phyloP scores from a whole-genome alignment of 352 stramenopile genomes.

The Phytophthora idaei region DNA sequence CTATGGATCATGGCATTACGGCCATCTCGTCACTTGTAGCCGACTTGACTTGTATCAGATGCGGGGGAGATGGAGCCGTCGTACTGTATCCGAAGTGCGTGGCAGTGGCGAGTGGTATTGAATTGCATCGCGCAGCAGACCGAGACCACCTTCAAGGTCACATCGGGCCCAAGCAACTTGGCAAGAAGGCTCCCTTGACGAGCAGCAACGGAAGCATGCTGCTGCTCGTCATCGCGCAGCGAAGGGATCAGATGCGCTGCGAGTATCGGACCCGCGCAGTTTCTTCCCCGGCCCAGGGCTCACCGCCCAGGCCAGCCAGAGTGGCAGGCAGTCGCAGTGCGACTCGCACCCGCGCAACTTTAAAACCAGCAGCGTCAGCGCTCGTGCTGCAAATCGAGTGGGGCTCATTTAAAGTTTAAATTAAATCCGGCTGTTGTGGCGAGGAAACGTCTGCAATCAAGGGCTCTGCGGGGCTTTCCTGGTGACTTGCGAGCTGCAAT shows the following conservation, averaged over 20 bases:
- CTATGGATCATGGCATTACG: neutral
- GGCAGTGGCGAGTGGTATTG: conserved; percentile 13
- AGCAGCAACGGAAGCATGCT: neutral
- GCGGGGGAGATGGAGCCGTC: conserved; percentile 6
- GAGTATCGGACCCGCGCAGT: conserved; percentile 8
- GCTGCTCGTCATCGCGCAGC: neutral
- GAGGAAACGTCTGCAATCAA: conserved; percentile 16
- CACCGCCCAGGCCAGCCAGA: neutral
- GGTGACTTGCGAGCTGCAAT: conserved; percentile 7
- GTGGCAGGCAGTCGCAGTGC: too few relatives aligned
- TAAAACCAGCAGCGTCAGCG: conserved; percentile 3
- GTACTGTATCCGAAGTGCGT: conserved; percentile 33
- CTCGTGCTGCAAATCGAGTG: conserved; percentile 24
- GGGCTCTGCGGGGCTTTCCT: conserved; percentile 3
- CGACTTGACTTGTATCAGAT: conserved; percentile 29
- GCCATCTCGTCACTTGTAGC: neutral
- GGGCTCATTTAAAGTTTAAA: too few relatives aligned
- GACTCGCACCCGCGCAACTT: neutral
- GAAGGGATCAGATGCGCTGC: conserved; percentile 10
- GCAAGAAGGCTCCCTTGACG: neutral
- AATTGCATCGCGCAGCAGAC: conserved; percentile 14
- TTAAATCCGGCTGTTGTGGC: conserved; percentile 17
- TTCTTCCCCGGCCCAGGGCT: conserved; percentile 7
- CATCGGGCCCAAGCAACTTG: too few relatives aligned
- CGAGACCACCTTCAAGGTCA: neutral